Base-by-base conservation (phyloP, 805 yeast genomes). In the Kluyveromyces starmeri region DNA sequence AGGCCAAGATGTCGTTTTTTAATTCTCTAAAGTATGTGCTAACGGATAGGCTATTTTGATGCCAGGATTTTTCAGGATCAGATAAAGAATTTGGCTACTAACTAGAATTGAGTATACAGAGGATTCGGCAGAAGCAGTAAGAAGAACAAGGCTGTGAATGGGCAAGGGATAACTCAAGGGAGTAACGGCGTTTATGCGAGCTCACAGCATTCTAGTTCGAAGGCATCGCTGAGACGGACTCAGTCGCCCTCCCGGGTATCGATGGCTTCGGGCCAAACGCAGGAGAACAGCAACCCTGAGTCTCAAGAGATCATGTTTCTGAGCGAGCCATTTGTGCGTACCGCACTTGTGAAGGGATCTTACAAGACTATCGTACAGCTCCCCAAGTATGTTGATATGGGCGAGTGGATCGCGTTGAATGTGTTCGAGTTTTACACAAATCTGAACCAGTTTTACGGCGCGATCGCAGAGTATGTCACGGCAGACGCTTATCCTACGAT, bases 351-450 rank as follows among this genome's bases (percentile, higher is more conserved):
- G 13, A 92, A 89, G 53, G 99, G 99, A 12, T 83, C 95, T 0
- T 92, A 86, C 64, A 86, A 83, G 51, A 88, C 98, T 1, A 92
- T 92, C 44, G 96, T 92, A 1, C 95, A 84, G 52, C 65, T 85
- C 15, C 98, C 99, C 13, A 85, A 84, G 53, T 89, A 89, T 53
- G 96, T 94, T 9, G 97, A 92, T 51, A 70, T 75, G 40, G 83
- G 86, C 36, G 99, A 92, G 57, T 92, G 99, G 99, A 67, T 92
- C 12, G 96, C 97, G 1, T 70, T 92, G 37, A 92, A 86, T 35
- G 76, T 84, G 5, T 88, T 88, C 58, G 98, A 92, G 59, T 73
- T 84, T 45, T 85, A 79, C 62, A 81, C 82, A 32, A 85, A 84
- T 50, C 60, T 92, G 38, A 81, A 83, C 46, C 92, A 83, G 52